A percentile compares a stretch with the other conserved stretches of the same genome.
phyloP scores from a whole-genome alignment of 176 grass and related monocot genomes.

The Cenchrus fungigraminus region DNA sequence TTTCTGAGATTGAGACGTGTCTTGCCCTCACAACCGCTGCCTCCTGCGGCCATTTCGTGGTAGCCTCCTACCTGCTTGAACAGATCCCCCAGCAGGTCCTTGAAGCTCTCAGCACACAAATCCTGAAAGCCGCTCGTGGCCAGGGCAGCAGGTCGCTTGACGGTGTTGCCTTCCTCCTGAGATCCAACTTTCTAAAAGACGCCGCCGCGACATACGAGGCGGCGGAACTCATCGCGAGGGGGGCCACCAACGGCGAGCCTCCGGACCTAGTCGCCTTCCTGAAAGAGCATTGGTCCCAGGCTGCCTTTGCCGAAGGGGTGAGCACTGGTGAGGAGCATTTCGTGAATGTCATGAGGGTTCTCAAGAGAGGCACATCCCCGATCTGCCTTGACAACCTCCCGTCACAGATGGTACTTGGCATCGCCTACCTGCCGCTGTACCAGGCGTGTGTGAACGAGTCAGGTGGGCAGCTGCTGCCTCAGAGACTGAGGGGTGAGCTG shows the following conservation, averaged over 20 bases:
- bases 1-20: slow-evolving; percentile 80
- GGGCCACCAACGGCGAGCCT: slow-evolving; percentile 29
- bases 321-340: slow-evolving; percentile 57
- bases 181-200: slow-evolving; percentile 68
- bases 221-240: slow-evolving; percentile 61
- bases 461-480: slow-evolving; percentile 54
- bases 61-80: slow-evolving; percentile 67
- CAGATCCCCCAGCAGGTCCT: slow-evolving; percentile 68
- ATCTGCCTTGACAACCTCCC: slow-evolving; percentile 67
- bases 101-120: slow-evolving; percentile 57
- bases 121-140: slow-evolving; percentile 74
- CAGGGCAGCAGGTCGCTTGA: slow-evolving; percentile 64
- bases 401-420: slow-evolving; percentile 51
- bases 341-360: slow-evolving; percentile 67
- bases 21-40: slow-evolving; percentile 76
- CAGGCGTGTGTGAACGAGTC: slow-evolving; percentile 37
- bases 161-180: slow-evolving; percentile 79
- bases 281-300: slow-evolving; percentile 73
- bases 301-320: slow-evolving; percentile 57
- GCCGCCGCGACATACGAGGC: slow-evolving; percentile 63
- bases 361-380: slow-evolving; percentile 54
- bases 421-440: slow-evolving; percentile 69
- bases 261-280: slow-evolving; percentile 66
- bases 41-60: slow-evolving; percentile 54
- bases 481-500: slow-evolving; percentile 70